Evolutionary conservation across 305 asterid species (phyloP).

Genomic region (Fraxinus floribunda): DNA sequence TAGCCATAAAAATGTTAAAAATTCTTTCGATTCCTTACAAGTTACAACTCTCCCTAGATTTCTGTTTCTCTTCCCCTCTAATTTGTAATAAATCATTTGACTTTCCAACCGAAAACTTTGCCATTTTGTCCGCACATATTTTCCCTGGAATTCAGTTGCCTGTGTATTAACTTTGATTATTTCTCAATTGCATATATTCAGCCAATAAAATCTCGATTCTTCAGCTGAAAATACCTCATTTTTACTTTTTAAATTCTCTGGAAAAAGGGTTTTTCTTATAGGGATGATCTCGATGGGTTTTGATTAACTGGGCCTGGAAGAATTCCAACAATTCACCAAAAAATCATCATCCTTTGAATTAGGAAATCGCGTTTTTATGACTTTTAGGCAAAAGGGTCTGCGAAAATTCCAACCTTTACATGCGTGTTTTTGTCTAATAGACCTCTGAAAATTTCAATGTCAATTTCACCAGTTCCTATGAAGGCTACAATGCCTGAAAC

Average conservation of each 20-base stretch:
- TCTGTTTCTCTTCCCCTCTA: neutral
- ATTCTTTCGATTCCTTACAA: neutral
- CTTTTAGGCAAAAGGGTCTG: conserved; percentile 13
- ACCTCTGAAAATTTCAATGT: conserved; percentile 18
- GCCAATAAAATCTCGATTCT: neutral
- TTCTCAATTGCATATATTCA: neutral
- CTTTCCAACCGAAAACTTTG: neutral
- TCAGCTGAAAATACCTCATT: conserved; percentile 1
- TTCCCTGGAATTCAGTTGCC: neutral
- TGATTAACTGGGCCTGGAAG: conserved; percentile 22
- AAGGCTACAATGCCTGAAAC: conserved; percentile 46
- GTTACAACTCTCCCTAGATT: neutral
- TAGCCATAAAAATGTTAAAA: neutral
- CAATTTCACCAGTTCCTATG: conserved; percentile 27
- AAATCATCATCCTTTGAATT: conserved; percentile 11
- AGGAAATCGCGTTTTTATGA: conserved; percentile 2
- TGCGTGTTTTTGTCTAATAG: conserved; percentile 10
- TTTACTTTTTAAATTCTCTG: neutral
- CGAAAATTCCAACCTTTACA: conserved; percentile 1
- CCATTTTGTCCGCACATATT: neutral
- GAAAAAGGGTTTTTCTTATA: conserved; percentile 1
- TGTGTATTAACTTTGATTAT: neutral
- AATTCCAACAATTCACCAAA: conserved; percentile 10
- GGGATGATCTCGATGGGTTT: conserved; percentile 19
- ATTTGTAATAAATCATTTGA: neutral